Conservation (phyloP, 2,329 filamentous ascomycete species). For the Aspergillus chevalieri region DNA sequence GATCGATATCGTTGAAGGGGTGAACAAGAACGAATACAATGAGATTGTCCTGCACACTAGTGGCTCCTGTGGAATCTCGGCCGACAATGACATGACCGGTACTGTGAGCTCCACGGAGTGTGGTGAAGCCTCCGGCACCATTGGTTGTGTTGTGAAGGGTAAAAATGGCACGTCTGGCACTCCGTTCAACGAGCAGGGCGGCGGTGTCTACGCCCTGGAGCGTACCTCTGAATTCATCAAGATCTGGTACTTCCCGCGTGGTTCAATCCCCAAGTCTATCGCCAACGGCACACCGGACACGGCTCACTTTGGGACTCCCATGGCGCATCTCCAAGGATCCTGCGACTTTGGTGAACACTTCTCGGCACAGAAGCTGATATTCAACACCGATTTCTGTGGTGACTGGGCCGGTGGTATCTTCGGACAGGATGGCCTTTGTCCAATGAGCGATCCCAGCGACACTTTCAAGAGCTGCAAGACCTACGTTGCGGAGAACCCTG, state of each 20-base stretch:
- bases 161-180: slow-evolving; percentile 43
- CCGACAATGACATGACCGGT: slow-evolving; percentile 44
- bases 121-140: slow-evolving; percentile 34
- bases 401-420: slow-evolving; percentile 49
- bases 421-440: slow-evolving; percentile 43
- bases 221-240: slow-evolving; percentile 42
- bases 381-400: slow-evolving; percentile 52
- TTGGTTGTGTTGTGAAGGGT: slow-evolving; percentile 39
- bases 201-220: slow-evolving; percentile 47
- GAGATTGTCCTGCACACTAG: slow-evolving; percentile 47
- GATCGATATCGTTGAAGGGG: slow-evolving; percentile 50
- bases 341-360: slow-evolving; percentile 39
- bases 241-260: slow-evolving; percentile 49
- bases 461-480: slow-evolving; percentile 62
- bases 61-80: slow-evolving; percentile 37
- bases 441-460: slow-evolving; percentile 53
- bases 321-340: slow-evolving; percentile 38
- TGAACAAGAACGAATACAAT: slow-evolving; percentile 41
- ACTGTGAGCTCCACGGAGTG: slow-evolving; percentile 44
- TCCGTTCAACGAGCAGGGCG: slow-evolving; percentile 47
- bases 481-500: slow-evolving; percentile 66
- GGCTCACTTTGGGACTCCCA: slow-evolving; percentile 41
- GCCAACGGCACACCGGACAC: slow-evolving; percentile 39
- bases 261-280: slow-evolving; percentile 42
- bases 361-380: slow-evolving; percentile 37